Base-by-base conservation (phyloP, 768 basidiomycete species). In the Hygrocybe punicea region DNA sequence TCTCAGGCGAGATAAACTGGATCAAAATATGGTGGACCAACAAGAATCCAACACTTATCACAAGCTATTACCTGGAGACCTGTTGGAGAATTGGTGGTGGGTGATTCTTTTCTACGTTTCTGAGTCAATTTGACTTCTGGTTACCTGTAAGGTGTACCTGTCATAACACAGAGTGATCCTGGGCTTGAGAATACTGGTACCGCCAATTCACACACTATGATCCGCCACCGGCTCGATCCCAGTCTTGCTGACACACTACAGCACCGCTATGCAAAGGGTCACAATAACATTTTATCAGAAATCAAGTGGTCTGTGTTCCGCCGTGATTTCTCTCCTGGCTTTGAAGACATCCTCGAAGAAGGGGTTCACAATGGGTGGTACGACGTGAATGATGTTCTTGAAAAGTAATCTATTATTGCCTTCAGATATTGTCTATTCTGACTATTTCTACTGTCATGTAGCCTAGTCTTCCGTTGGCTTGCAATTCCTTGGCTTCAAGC, bases 121-220 rank as follows among this genome's bases (percentile, higher is more conserved):
- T 50, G 17, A 10, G 6, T 25, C n/a, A 34, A n/a, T 13, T 33
- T 10, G 21, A 50, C 7, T 50, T n/a, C 14, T 21, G 13, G 21
- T n/a, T 50, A n/a, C 16, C 51, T 29, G 4, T 29, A 29, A 73
- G 71, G 37, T 45, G 62, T 78, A 1, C 74, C 78, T 5, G 54
- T 79, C 0, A 53, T 76, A 0, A 77, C 76, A 0, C 78, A 78
- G 53, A 78, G 76, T 55, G 77, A 80, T 63, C 73, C 65, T 2
- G 78, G 78, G 0, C 60, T 67, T 0, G 77, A 80, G 57, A 81
- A 80, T 54, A 71, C 69, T 61, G 71, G 73, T 3, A 67, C 78
- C 39, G 79, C 78, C 8, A 78, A 80, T 60, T 68, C 62, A 0
- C 77, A 80, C 2, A 78, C 78, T 0, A 34, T 62, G 5, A 62